These are phyloP conservation scores for Trichoderma reesei DNA, from an alignment of 495 filamentous ascomycete genomes.

Conservation along the genomic window DNA sequence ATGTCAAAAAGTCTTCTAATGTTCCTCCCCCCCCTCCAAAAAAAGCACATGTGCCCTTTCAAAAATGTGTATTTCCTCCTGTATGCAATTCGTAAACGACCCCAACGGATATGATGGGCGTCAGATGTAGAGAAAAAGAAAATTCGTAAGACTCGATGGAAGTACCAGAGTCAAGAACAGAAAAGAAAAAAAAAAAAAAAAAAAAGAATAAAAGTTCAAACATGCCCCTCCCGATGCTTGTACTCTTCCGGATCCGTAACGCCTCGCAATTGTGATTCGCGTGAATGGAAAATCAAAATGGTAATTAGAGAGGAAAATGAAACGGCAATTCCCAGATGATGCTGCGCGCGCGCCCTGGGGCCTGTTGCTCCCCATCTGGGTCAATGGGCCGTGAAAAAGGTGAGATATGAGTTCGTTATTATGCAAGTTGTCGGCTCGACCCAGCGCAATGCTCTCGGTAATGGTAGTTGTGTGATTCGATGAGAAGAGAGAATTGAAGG, in stretches of 20 bases:
- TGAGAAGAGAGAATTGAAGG: too few species aligned
- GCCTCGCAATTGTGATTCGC: conserved; percentile 3
- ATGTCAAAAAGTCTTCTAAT: background rate
- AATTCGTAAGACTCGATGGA: too few species aligned
- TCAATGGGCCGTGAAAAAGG: background rate
- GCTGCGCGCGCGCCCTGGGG: background rate
- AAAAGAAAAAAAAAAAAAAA: background rate
- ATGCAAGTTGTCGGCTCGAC: background rate
- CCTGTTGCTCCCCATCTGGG: conserved; percentile 1
- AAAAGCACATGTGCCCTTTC: background rate
- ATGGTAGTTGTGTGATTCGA: too few species aligned
- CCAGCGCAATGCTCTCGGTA: background rate
- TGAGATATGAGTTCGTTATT: background rate
- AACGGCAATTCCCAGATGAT: conserved; percentile 6
- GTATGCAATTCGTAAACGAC: conserved; percentile 1
- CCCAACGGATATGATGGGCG: background rate
- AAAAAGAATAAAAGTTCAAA: background rate
- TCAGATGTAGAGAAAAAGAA: too few species aligned
- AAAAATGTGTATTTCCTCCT: conserved; percentile 3
- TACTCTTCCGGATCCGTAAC: conserved; percentile 1
- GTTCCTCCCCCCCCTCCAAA: too few species aligned
- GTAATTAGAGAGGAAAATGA: too few species aligned
- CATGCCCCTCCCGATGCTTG: conserved; percentile 1
- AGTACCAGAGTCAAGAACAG: background rate
- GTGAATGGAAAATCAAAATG: background rate